Evolutionary conservation across 805 yeast species (phyloP).

Genomic region (Candida methanosorbosa): DNA sequence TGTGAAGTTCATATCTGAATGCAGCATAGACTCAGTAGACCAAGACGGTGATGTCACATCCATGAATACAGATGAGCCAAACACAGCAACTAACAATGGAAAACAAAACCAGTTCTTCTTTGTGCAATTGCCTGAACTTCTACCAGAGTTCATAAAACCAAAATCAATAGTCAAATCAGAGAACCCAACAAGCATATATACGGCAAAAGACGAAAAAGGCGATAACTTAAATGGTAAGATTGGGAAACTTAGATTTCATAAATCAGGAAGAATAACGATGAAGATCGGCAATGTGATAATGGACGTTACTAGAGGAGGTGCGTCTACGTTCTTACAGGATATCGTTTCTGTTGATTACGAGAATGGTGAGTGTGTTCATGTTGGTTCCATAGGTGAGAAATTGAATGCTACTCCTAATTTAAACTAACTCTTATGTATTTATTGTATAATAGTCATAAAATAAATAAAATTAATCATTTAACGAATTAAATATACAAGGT

Average conservation of each 20-base stretch:
- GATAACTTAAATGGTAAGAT: constrained; percentile 42
- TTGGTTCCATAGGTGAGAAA: constrained; percentile 51
- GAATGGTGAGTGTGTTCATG: constrained; percentile 31
- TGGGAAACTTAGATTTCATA: constrained; percentile 69
- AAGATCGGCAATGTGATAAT: constrained; percentile 60
- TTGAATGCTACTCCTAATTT: constrained; percentile 51
- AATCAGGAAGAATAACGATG: constrained; percentile 75
- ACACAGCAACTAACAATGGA: not conserved
- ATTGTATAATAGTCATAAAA: not conserved
- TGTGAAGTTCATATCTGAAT: constrained; percentile 7
- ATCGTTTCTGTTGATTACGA: constrained; percentile 37
- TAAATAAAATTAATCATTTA: too few relatives aligned
- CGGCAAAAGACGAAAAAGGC: not conserved
- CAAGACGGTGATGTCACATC: constrained; percentile 3
- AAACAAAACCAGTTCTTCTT: constrained; percentile 10
- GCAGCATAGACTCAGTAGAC: constrained; percentile 3
- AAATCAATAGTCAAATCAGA: constrained; percentile 5
- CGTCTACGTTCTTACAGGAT: constrained; percentile 65
- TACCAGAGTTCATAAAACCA: constrained; percentile 12
- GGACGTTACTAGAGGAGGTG: constrained; percentile 67
- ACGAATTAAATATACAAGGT: too few relatives aligned
- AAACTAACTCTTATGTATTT: constrained; percentile 1
- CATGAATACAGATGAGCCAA: constrained; percentile 1
- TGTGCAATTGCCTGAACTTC: constrained; percentile 21
- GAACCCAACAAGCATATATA: constrained; percentile 1